Evolutionary conservation across 2,329 filamentous ascomycete species (phyloP).

Genomic region (Fusarium algeriense): DNA sequence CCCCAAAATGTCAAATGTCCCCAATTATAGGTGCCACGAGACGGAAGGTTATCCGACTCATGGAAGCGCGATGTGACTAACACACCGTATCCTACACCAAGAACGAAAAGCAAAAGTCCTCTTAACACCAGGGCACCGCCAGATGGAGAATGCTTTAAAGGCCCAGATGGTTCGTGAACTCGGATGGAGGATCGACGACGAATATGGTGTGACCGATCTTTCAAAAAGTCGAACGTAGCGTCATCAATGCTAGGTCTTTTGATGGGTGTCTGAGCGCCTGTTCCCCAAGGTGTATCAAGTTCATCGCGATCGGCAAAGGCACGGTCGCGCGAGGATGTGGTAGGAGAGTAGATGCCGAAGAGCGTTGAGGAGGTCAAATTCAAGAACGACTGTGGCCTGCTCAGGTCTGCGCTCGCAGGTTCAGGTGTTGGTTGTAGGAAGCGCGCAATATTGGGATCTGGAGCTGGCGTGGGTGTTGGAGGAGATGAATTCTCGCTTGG

Average conservation of each 20-base stretch:
- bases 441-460: conserved; percentile 52
- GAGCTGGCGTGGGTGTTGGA: conserved; percentile 32
- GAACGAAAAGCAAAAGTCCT: conserved; percentile 75
- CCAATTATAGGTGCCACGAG: conserved; percentile 70
- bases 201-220: conserved; percentile 53
- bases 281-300: conserved; percentile 80
- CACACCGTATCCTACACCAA: conserved; percentile 86
- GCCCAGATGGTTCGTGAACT: conserved; percentile 38
- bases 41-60: conserved; percentile 69
- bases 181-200: conserved; percentile 54
- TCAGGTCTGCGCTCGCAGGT: conserved; percentile 57
- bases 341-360: conserved; percentile 87
- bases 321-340: conserved; percentile 66
- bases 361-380: conserved; percentile 92
- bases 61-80: conserved; percentile 82
- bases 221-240: conserved; percentile 59
- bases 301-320: conserved; percentile 62
- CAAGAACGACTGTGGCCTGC: conserved; percentile 80
- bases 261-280: conserved; percentile 77
- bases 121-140: conserved; percentile 68
- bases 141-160: conserved; percentile 46
- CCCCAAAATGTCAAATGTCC: conserved; percentile 86
- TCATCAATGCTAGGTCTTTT: conserved; percentile 59
- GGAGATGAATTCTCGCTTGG: conserved; percentile 51
- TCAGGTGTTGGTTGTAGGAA: conserved; percentile 56